Base-by-base conservation (phyloP, 495 filamentous ascomycete genomes). In the Achaetomiella virescens region DNA sequence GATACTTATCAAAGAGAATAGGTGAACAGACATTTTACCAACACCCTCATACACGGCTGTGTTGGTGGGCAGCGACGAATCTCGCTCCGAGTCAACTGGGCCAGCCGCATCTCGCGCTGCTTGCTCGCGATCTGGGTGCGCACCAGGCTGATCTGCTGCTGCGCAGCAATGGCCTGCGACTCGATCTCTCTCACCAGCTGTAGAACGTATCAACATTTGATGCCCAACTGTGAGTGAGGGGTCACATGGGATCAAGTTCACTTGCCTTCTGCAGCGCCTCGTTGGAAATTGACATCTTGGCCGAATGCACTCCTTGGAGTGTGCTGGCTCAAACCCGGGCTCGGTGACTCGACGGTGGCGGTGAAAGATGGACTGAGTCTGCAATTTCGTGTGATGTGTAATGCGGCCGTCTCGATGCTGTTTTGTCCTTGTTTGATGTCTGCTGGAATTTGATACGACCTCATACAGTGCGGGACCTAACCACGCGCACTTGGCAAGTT, bases 111-210 rank as follows among this genome's bases (percentile, higher is more conserved):
- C 65, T 97, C 91, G 46, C 91, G 84, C 67, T 92, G 88, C 74
- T 95, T 96, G 55, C 81, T 78, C 3, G 87, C 82, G 57, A 95
- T 84, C 70, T 96, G 91, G 8, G 88, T 81, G 65, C 88, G 88
- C 57, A 92, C 90, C 57, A 96, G 78, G 61, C 81, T 81, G 65
- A 97, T 91, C 64, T 97, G 91, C 69, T 96, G 92, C 68, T 96
- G 90, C 21, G 95, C 88, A 52, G 84, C 81, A 22, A 89, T 75
- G 4, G 91, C 90, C 63, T 90, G 90, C 49, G 87, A 81, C 71
- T 97, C 92, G 62, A 98, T 95, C 70, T 97, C 93, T 72, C 88
- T 86, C 64, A 96, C 81, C 51, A 98, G 79, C 93, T 98, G 63
- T 58, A 27, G 33, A 3, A 3, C n/a, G 15, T 25, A 15, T 57